Percentiles rank a stretch among this genome's conserved stretches.
These are phyloP conservation scores for Bjerkandera adusta DNA, from an alignment of 1,284 basidiomycete species.

Conservation along the genomic window DNA sequence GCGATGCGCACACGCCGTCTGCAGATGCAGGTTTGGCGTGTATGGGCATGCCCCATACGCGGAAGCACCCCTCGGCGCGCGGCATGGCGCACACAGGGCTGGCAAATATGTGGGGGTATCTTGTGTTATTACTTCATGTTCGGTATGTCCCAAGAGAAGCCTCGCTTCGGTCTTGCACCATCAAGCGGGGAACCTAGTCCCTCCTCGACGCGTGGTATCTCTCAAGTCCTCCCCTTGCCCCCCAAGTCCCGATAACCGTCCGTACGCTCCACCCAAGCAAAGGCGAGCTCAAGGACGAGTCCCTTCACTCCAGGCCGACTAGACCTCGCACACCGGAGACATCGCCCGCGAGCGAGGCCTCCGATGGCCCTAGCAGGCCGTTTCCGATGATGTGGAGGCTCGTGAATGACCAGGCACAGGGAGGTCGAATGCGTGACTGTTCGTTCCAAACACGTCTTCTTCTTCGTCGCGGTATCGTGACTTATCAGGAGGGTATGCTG, in stretches of 20 bases:
- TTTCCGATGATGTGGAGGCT: conserved; percentile 9
- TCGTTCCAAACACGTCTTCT: conserved; percentile 21
- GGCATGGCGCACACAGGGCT: neutral
- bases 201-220: neutral
- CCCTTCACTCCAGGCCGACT: neutral
- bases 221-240: neutral
- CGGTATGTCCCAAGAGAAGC: conserved; percentile 1
- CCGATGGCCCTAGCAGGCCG: conserved; percentile 6
- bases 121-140: conserved; percentile 7
- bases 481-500: conserved; percentile 36
- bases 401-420: conserved; percentile 11
- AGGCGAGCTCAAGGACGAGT: neutral
- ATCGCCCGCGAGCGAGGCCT: conserved; percentile 4
- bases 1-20: neutral
- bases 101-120: conserved; percentile 1
- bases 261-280: conserved; percentile 1
- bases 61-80: neutral
- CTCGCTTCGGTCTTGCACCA: neutral
- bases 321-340: conserved; percentile 5
- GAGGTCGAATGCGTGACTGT: conserved; percentile 6
- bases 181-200: neutral
- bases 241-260: conserved; percentile 5
- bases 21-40: neutral
- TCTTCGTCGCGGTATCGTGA: conserved; percentile 23
- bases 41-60: neutral